phyloP scores from a whole-genome alignment of 116 monocot genomes.

The Papilionanthe hybrid region DNA sequence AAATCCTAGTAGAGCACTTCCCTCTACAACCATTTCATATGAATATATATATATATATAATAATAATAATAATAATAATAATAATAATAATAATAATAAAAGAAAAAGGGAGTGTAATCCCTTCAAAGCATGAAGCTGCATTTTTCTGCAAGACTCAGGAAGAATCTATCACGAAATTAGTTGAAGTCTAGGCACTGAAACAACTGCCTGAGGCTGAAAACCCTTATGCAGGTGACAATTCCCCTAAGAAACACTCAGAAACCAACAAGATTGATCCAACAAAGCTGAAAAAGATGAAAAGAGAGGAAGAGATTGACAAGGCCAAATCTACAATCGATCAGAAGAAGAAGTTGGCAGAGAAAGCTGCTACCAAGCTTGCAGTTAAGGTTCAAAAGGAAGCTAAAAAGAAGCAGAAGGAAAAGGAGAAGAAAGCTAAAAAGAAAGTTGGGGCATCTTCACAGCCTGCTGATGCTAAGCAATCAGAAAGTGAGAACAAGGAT shows the following conservation, averaged over 20 bases:
- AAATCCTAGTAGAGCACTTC: no score
- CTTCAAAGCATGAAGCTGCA: constrained; percentile 19
- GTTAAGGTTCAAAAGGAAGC: constrained; percentile 77
- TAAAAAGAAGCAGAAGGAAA: constrained; percentile 79
- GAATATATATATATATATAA: no score
- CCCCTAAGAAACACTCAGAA: constrained; percentile 20
- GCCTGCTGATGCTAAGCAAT: constrained; percentile 22
- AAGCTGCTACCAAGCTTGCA: constrained; percentile 72
- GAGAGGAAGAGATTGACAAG: constrained; percentile 90
- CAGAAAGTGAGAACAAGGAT: constrained; percentile 30
- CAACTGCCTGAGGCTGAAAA: constrained; percentile 8
- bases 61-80: no score
- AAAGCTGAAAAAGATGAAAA: constrained; percentile 74
- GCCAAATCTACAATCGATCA: constrained; percentile 71
- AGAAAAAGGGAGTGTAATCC: constrained; percentile 26
- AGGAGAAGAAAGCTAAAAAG: constrained; percentile 83
- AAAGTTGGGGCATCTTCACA: constrained; percentile 32
- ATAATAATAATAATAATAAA: no score
- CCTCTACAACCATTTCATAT: no score
- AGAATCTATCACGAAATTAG: constrained; percentile 22
- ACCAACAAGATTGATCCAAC: constrained; percentile 34
- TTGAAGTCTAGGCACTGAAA: constrained; percentile 19
- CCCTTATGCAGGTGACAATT: neutral
- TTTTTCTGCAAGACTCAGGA: constrained; percentile 9
- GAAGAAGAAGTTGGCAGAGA: constrained; percentile 86